Evolutionary conservation across 768 basidiomycete genomes (phyloP).

Genomic region (Boletus insuetus): DNA sequence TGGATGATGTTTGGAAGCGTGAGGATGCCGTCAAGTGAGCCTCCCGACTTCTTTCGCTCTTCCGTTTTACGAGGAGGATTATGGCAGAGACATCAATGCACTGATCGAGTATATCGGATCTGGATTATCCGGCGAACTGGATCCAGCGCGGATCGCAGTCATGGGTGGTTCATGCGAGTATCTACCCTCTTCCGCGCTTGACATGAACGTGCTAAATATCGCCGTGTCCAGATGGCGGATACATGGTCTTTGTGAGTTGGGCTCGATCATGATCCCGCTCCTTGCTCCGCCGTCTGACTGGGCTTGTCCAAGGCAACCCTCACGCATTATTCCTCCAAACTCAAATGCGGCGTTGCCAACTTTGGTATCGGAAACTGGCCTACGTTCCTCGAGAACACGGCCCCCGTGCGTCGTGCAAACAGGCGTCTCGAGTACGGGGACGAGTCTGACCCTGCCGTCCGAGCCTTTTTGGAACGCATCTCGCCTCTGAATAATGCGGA

Average conservation of each 20-base stretch:
- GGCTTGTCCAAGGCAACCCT: slow-evolving; percentile 35
- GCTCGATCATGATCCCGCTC: neutral
- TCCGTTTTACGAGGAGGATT: neutral
- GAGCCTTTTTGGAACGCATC: slow-evolving; percentile 37
- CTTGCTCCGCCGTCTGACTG: neutral
- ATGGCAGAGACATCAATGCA: slow-evolving; percentile 36
- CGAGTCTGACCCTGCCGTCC: slow-evolving; percentile 36
- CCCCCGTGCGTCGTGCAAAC: slow-evolving; percentile 33
- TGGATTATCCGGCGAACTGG: slow-evolving; percentile 32
- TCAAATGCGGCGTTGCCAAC: slow-evolving; percentile 40
- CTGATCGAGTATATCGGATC: slow-evolving; percentile 36
- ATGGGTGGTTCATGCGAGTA: slow-evolving; percentile 40
- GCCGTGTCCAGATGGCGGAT: slow-evolving; percentile 34
- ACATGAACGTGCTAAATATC: neutral
- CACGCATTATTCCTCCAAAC: slow-evolving; percentile 39
- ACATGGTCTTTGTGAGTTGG: slow-evolving; percentile 38
- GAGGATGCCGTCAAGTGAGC: slow-evolving; percentile 42
- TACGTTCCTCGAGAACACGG: slow-evolving; percentile 43
- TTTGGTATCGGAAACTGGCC: slow-evolving; percentile 41
- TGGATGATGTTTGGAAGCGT: slow-evolving; percentile 41
- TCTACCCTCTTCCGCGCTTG: neutral
- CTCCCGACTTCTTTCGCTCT: neutral
- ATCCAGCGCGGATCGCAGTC: slow-evolving; percentile 39
- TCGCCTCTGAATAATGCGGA: slow-evolving; percentile 39
- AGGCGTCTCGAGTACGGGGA: slow-evolving; percentile 42